Conservation (phyloP, 176 grass and related monocot genomes). For the Aegilops tauschii region DNA sequence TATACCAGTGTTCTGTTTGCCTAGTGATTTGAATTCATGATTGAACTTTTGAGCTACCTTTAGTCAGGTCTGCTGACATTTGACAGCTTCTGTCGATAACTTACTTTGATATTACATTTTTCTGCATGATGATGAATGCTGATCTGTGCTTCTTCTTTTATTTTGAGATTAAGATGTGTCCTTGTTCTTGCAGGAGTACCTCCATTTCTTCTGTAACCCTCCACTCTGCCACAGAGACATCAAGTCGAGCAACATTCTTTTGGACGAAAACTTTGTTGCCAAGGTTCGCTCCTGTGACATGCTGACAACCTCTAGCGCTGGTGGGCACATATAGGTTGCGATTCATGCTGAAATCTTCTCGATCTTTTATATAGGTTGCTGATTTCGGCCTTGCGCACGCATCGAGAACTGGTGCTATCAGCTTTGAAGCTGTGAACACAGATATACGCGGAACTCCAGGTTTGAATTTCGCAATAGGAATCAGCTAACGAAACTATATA, state of each 20-base stretch:
- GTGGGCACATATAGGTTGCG: neutral
- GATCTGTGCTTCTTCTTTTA: slow-evolving; percentile 1
- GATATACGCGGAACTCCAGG: slow-evolving; percentile 97
- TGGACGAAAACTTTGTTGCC: slow-evolving; percentile 89
- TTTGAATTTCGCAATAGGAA: slow-evolving; percentile 28
- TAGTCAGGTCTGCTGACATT: neutral
- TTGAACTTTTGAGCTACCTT: neutral
- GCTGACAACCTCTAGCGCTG: neutral
- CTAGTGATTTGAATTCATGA: neutral
- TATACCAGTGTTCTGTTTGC: neutral
- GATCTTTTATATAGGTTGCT: slow-evolving; percentile 56
- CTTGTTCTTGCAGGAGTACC: slow-evolving; percentile 74
- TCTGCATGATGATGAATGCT: neutral
- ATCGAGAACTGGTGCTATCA: slow-evolving; percentile 82
- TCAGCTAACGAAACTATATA: neutral
- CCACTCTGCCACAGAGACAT: slow-evolving; percentile 96
- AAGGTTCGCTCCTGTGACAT: slow-evolving; percentile 47
- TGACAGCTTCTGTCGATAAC: neutral
- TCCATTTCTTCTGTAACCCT: slow-evolving; percentile 98
- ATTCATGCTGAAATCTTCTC: neutral
- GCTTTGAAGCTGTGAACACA: slow-evolving; percentile 90
- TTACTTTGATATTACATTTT: neutral
- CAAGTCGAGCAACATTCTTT: slow-evolving; percentile 97
- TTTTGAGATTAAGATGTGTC: neutral
- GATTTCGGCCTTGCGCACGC: slow-evolving; percentile 98